Evolutionary conservation across 2,329 filamentous ascomycete species (phyloP), one percentile per base, ranked within the genome.

Genomic region (Colletotrichum cuscutae): DNA sequence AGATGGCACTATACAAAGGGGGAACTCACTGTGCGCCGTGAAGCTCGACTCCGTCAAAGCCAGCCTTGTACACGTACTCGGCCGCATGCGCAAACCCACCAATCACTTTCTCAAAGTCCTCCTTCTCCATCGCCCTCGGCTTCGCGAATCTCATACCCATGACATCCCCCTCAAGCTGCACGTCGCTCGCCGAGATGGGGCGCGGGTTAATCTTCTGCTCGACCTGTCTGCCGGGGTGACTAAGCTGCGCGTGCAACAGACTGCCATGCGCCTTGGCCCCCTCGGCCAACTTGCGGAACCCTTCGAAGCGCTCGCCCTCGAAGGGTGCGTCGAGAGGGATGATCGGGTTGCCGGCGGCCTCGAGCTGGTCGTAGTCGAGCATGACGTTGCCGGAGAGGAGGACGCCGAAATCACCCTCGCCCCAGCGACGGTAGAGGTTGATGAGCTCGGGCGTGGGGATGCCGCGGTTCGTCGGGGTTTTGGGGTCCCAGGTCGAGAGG

Each of bases 351-450:
- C 88, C 88, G 12, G 84, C 78, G 2, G 84, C 85, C 76, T 90
- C 88, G n/a, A 90, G 79, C 63, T 89, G 84, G 68, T 89, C 86
- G 78, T 87, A 88, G 56, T 88, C 87, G 65, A 91, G 82, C 87
- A 90, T 89, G 74, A 91, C 83, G 79, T 92, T 92, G 61, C 90
- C 90, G 0, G 88, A 89, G 0, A 92, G 80, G 63, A 90, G 87
- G 32, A 88, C 76, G 26, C 88, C 89, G 56, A 84, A 82, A 9
- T 79, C 83, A 24, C 87, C 88, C 75, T 89, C 86, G 15, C 89
- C 89, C 89, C 89, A 92, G 74, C 85, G 81, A 65, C 85, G 82
- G 80, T 91, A 91, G 54, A 90, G 81, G 54, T 90, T 88, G 76
- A 89, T 77, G 24, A 82, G 76, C 57, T 84, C 80, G 49, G 79